Evolutionary conservation across 345 rosid genomes (phyloP), one percentile per base, ranked within the genome.

Genomic region (Eutrema yunnanense): DNA sequence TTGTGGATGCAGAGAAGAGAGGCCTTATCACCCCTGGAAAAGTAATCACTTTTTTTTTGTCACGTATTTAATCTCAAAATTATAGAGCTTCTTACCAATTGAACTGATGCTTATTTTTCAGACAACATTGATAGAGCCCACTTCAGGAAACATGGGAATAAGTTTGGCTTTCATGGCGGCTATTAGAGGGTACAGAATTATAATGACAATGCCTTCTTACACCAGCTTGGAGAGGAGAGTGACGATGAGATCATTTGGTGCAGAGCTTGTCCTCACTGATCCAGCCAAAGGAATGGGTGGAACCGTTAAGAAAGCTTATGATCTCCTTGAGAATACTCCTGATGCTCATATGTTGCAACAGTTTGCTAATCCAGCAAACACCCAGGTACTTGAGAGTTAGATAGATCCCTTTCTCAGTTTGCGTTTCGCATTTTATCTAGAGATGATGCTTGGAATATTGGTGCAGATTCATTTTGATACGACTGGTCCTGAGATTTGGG

Each of bases 401-500:
- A 44, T n/a, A 4, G 5, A 9, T 19, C 34, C 16, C 2, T 22
- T 16, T 54, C 26, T 9, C 3, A 2, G n/a, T 9, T 43, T 44
- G 4, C 16, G 12, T 74, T 59, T 22, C 37, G 7, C 50, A 14
- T 16, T 30, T 32, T 13, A 11, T 12, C 38, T 10, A 27, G n/a
- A 6, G 49, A 41, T 75, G 52, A 16, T 53, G 33, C 1, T 49
- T 33, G 59, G 9, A 41, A 73, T 78, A 1, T 60, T 67, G 41
- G 3, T 70, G 76, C 77, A 94, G 99, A 82, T 79, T 61, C 99
- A 95, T 76, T 95, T 78, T 75, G 97, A 95, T 46, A 95, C 99
- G 1, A 95, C 99, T 0, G 97, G 99, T 38, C 99, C 96, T 73
- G 97, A 95, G 80, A 92, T 95, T 72, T 95, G 99, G 99, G 99